phyloP scores from a whole-genome alignment of 2,329 filamentous ascomycete species.

The Cercospora sp. region DNA sequence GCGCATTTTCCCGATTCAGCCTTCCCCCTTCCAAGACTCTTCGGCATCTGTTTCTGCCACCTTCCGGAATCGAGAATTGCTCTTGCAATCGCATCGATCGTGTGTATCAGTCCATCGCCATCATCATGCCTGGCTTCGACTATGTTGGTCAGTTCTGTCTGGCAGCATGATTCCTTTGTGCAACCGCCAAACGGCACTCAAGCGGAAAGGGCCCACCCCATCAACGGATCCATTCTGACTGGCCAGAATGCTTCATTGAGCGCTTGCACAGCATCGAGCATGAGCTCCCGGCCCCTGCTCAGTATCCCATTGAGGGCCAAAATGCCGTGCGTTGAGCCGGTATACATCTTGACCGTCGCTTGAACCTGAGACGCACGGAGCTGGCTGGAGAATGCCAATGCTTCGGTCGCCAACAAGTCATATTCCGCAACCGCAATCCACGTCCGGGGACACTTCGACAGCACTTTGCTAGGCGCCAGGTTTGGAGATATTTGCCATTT shows the following conservation, averaged over 20 bases:
- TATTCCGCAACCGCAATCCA: constrained; percentile 29
- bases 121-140: too few species aligned
- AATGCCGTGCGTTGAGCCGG: constrained; percentile 26
- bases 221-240: constrained; percentile 15
- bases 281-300: constrained; percentile 23
- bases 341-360: constrained; percentile 25
- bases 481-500: constrained; percentile 29
- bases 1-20: neutral
- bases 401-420: constrained; percentile 27
- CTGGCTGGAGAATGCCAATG: constrained; percentile 23
- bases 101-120: neutral
- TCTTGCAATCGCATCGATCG: neutral
- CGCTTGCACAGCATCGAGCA: constrained; percentile 24
- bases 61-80: neutral
- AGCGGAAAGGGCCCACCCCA: constrained; percentile 15
- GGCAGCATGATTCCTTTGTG: too few species aligned
- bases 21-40: neutral
- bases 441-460: constrained; percentile 23
- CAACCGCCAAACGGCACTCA: neutral
- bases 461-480: constrained; percentile 24
- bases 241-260: constrained; percentile 26
- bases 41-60: neutral
- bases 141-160: too few species aligned
- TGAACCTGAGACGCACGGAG: constrained; percentile 20
- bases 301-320: constrained; percentile 25